Evolutionary conservation across 352 stramenopile genomes (phyloP).

Genomic region (Phytophthora lateralis): DNA sequence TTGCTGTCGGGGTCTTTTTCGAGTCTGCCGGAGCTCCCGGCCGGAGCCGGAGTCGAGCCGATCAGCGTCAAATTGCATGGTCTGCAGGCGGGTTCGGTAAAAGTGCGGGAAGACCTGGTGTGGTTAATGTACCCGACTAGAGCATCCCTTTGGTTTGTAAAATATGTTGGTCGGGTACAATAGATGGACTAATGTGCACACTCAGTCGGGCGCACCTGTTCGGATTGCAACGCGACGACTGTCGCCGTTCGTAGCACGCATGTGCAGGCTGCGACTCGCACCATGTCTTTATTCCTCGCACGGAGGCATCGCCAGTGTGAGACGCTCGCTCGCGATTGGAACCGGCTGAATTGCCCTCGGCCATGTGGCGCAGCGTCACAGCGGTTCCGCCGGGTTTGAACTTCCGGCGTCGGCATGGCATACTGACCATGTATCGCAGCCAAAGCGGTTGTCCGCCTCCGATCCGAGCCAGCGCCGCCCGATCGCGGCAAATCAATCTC

Average conservation of each 20-base stretch:
- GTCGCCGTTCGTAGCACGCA: slow-evolving; percentile 32
- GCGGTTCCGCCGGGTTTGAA: slow-evolving; percentile 2
- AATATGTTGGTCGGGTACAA: too few species aligned
- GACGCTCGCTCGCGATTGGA: slow-evolving; percentile 7
- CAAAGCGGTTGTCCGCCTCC: neutral
- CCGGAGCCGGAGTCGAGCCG: slow-evolving; percentile 5
- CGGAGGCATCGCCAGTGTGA: neutral
- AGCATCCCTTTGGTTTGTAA: too few species aligned
- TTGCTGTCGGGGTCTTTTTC: slow-evolving; percentile 44
- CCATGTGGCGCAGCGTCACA: slow-evolving; percentile 5
- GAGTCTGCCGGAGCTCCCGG: slow-evolving; percentile 26
- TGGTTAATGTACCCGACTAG: slow-evolving; percentile 9
- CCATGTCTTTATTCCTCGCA: slow-evolving; percentile 12
- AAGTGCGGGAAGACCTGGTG: slow-evolving; percentile 23
- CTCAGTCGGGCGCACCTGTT: slow-evolving; percentile 4
- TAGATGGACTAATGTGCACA: too few species aligned
- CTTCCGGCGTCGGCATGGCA: slow-evolving; percentile 15
- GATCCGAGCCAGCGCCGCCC: neutral
- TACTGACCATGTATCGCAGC: too few species aligned
- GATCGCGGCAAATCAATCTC: slow-evolving; percentile 18
- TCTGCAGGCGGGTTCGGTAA: slow-evolving; percentile 30
- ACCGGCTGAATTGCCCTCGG: slow-evolving; percentile 12
- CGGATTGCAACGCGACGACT: slow-evolving; percentile 26
- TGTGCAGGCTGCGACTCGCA: slow-evolving; percentile 4
- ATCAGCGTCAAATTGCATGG: slow-evolving; percentile 20